Evolutionary conservation across 106 monocot genomes (phyloP).

Genomic region (Platanthera zijinensis): DNA sequence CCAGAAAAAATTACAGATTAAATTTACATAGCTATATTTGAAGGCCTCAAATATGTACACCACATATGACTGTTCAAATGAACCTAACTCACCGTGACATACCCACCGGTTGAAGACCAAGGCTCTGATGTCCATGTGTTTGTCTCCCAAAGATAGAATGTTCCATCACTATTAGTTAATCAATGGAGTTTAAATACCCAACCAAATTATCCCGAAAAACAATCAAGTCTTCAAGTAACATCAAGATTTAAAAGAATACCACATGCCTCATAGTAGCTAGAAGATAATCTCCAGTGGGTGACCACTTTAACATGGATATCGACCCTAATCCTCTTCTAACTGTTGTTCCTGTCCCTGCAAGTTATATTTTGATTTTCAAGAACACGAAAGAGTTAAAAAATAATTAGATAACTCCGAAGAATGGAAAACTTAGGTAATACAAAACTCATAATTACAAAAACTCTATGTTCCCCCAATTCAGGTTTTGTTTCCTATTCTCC

Average conservation of each 20-base stretch:
- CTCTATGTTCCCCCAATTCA: background rate
- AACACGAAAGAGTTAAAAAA: background rate
- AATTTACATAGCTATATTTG: background rate
- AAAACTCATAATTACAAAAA: background rate
- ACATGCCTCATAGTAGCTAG: slow-evolving; percentile 79
- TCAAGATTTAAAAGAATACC: background rate
- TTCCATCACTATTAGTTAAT: slow-evolving; percentile 65
- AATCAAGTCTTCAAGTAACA: background rate
- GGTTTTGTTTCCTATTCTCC: too few species aligned
- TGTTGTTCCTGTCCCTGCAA: slow-evolving; percentile 71
- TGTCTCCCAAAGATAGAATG: slow-evolving; percentile 99
- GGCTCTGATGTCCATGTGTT: slow-evolving; percentile 95
- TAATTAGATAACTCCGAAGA: background rate
- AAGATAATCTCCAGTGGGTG: slow-evolving; percentile 86
- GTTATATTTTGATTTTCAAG: slow-evolving; percentile 2
- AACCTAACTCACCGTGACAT: slow-evolving; percentile 60
- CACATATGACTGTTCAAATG: background rate
- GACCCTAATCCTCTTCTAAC: slow-evolving; percentile 82
- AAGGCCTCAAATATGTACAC: slow-evolving; percentile 1
- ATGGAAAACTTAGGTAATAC: background rate
- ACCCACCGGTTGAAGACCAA: slow-evolving; percentile 88
- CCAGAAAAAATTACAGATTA: background rate
- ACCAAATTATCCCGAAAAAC: background rate
- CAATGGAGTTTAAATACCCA: slow-evolving; percentile 3
- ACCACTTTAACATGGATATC: slow-evolving; percentile 84